Percentiles rank a stretch among this genome's conserved stretches.
Conservation (phyloP, 306 rosid species). For the Canavalia gladiata region DNA sequence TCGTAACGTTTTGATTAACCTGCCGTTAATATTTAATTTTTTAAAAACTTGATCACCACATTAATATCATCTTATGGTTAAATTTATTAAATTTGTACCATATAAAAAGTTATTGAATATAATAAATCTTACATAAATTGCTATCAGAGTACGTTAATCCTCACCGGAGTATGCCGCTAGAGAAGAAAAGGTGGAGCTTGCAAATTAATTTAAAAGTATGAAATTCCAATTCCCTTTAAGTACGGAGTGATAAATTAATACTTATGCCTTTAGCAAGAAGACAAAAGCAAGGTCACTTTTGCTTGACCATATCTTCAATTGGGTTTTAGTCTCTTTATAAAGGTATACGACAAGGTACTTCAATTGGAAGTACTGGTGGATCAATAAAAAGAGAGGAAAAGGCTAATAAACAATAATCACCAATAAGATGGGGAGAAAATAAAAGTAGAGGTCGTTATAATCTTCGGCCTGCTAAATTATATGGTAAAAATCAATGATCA, state of each 20-base stretch:
- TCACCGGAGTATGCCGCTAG: neutral
- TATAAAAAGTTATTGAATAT: no score
- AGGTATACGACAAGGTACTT: slow-evolving; percentile 39
- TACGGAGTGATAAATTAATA: neutral
- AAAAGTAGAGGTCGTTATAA: neutral
- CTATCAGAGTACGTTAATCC: no score
- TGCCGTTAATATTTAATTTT: no score
- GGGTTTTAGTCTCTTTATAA: slow-evolving; percentile 33
- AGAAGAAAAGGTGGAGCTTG: slow-evolving; percentile 1
- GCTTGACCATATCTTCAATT: slow-evolving; percentile 49
- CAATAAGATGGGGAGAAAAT: neutral
- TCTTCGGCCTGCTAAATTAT: slow-evolving; percentile 17
- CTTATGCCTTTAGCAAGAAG: slow-evolving; percentile 28
- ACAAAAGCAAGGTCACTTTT: slow-evolving; percentile 56
- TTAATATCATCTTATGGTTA: no score
- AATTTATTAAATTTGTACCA: no score
- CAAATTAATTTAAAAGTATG: slow-evolving; percentile 10
- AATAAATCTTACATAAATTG: no score
- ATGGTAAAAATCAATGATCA: neutral
- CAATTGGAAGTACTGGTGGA: slow-evolving; percentile 63
- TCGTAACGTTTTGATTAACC: no score
- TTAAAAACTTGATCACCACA: no score
- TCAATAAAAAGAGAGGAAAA: slow-evolving; percentile 41
- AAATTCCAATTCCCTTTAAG: neutral
- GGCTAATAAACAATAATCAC: slow-evolving; percentile 15